Evolutionary conservation across 768 basidiomycete species (phyloP).

Genomic region (Auricularia sp.): DNA sequence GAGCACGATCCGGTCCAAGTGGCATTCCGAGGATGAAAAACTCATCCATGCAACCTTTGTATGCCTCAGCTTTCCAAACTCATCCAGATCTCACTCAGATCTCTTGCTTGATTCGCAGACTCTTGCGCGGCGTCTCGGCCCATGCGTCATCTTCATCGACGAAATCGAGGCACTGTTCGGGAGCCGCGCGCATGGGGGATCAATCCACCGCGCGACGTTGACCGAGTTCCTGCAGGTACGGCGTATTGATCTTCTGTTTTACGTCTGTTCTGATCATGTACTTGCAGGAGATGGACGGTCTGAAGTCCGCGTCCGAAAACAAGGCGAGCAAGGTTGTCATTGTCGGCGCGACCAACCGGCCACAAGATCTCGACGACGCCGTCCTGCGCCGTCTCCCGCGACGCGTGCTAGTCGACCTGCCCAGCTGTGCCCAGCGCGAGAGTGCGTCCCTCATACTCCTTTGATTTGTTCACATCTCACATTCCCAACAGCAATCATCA

Average conservation of each 20-base stretch:
- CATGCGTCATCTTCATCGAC: background rate
- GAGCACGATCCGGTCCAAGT: background rate
- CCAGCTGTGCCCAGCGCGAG: slow-evolving; percentile 19
- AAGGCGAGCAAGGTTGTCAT: slow-evolving; percentile 21
- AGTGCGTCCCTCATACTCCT: slow-evolving; percentile 11
- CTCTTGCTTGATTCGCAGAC: background rate
- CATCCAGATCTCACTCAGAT: background rate
- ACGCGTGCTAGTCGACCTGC: slow-evolving; percentile 24
- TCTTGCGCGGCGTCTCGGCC: background rate
- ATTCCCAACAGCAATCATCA: background rate
- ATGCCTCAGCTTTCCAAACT: background rate
- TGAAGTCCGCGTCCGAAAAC: slow-evolving; percentile 15
- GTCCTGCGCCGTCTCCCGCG: slow-evolving; percentile 25
- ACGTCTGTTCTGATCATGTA: background rate
- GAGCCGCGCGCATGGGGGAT: background rate
- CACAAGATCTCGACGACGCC: slow-evolving; percentile 19
- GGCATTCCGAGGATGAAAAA: background rate
- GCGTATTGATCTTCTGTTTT: background rate
- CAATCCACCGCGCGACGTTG: background rate
- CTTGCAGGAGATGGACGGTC: slow-evolving; percentile 24
- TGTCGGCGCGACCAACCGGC: slow-evolving; percentile 26
- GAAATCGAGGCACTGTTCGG: background rate
- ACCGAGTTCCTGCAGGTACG: background rate
- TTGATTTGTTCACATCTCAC: background rate
- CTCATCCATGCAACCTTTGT: background rate